These are phyloP conservation scores for Chrysosporium queenslandicum DNA, from an alignment of 2,329 filamentous ascomycete species.

Conservation along the genomic window DNA sequence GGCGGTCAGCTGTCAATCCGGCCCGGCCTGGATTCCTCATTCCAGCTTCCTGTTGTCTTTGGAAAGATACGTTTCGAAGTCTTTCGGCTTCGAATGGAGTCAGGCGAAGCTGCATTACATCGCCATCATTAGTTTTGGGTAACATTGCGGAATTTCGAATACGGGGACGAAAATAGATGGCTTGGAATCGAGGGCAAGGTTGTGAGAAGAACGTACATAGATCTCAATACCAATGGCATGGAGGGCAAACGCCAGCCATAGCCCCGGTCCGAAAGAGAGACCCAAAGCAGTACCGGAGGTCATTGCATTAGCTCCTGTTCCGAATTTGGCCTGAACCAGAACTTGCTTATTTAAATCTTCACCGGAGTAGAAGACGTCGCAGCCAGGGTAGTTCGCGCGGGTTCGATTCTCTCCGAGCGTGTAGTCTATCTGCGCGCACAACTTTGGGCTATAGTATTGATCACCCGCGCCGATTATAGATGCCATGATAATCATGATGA, in stretches of 20 bases:
- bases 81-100: constrained; percentile 47
- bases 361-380: constrained; percentile 12
- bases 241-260: neutral
- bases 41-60: constrained; percentile 47
- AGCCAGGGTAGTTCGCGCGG: constrained; percentile 24
- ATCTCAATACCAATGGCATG: constrained; percentile 37
- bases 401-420: constrained; percentile 32
- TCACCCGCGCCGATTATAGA: constrained; percentile 29
- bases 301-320: neutral
- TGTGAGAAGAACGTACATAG: constrained; percentile 28
- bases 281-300: constrained; percentile 4
- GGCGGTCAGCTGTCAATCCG: constrained; percentile 38
- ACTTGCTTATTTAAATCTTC: constrained; percentile 22
- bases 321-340: constrained; percentile 12
- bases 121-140: neutral
- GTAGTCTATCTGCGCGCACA: constrained; percentile 43
- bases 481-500: constrained; percentile 34
- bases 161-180: neutral
- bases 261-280: constrained; percentile 3
- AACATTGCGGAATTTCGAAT: neutral
- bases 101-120: constrained; percentile 29
- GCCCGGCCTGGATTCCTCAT: constrained; percentile 42
- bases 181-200: too few species aligned
- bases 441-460: constrained; percentile 28
- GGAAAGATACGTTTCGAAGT: constrained; percentile 46